These are phyloP conservation scores for Manihot esculenta DNA, from an alignment of 441 rosid species.

Conservation along the genomic window DNA sequence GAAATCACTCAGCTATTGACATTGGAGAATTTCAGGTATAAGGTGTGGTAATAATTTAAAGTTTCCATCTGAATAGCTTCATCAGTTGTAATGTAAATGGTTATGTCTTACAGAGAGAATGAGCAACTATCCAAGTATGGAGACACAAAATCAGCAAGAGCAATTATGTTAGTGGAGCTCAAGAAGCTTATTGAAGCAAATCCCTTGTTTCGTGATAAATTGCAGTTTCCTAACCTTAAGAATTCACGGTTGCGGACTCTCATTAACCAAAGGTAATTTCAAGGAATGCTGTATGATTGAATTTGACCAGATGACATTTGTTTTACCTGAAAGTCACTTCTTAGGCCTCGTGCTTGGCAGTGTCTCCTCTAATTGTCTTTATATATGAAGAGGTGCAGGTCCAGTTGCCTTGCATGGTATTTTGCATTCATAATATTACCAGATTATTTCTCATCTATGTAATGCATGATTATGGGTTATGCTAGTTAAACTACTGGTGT, in stretches of 20 bases:
- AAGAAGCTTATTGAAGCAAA: conserved; percentile 98
- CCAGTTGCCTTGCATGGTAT: not conserved
- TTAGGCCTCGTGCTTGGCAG: not conserved
- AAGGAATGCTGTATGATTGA: not conserved
- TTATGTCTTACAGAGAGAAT: conserved; percentile 64
- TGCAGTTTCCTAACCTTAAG: conserved; percentile 89
- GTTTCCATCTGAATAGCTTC: not conserved
- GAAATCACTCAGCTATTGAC: conserved; percentile 96
- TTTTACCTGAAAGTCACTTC: not conserved
- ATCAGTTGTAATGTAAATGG: conserved; percentile 19
- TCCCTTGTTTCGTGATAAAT: conserved; percentile 89
- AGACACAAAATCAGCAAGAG: conserved; percentile 94
- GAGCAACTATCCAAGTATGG: conserved; percentile 97
- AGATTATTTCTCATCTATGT: not conserved
- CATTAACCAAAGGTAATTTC: conserved; percentile 80
- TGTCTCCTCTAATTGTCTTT: not conserved
- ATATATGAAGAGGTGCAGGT: not conserved
- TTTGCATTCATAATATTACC: conserved; percentile 6
- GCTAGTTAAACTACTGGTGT: not conserved
- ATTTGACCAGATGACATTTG: conserved; percentile 15
- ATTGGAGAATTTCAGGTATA: conserved; percentile 85
- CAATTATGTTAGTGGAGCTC: conserved; percentile 94
- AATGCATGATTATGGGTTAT: not conserved
- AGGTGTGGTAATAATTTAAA: not conserved
- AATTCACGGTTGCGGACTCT: conserved; percentile 86